Percentiles rank a stretch among this genome's conserved stretches.
These are phyloP conservation scores for Curvularia sp. DNA, from an alignment of 2,329 filamentous ascomycete genomes.

Conservation along the genomic window DNA sequence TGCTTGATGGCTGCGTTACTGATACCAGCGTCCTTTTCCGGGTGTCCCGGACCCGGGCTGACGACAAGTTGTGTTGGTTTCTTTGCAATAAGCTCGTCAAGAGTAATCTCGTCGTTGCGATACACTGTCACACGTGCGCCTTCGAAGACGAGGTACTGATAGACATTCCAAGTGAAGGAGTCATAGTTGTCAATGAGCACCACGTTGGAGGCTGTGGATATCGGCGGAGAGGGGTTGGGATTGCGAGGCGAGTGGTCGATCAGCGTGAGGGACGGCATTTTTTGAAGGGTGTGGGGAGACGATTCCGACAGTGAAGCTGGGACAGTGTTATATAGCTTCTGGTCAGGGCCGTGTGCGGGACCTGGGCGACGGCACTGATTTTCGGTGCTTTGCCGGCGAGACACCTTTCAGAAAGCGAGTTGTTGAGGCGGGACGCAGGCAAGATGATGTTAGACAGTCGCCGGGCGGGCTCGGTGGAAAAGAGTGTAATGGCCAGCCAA, in stretches of 20 bases:
- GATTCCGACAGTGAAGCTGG: not conserved
- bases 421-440: not conserved
- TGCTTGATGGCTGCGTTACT: constrained; percentile 90
- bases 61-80: constrained; percentile 93
- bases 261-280: constrained; percentile 58
- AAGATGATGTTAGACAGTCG: not conserved
- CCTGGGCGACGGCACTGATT: not conserved
- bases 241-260: constrained; percentile 89
- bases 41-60: constrained; percentile 94
- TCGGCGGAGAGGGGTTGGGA: constrained; percentile 73
- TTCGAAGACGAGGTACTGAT: constrained; percentile 97
- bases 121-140: constrained; percentile 89
- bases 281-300: constrained; percentile 10
- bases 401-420: not conserved
- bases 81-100: constrained; percentile 82
- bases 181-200: constrained; percentile 99
- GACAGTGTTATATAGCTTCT: constrained; percentile 4
- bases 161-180: constrained; percentile 99
- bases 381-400: constrained; percentile 9
- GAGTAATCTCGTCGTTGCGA: constrained; percentile 88
- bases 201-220: constrained; percentile 85
- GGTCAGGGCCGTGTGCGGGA: not conserved
- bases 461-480: not conserved
- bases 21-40: constrained; percentile 87
- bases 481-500: constrained; percentile 1